Base-by-base conservation (phyloP, 228 moss, liverwort and hornwort species). In the Sphagnum fallax region DNA sequence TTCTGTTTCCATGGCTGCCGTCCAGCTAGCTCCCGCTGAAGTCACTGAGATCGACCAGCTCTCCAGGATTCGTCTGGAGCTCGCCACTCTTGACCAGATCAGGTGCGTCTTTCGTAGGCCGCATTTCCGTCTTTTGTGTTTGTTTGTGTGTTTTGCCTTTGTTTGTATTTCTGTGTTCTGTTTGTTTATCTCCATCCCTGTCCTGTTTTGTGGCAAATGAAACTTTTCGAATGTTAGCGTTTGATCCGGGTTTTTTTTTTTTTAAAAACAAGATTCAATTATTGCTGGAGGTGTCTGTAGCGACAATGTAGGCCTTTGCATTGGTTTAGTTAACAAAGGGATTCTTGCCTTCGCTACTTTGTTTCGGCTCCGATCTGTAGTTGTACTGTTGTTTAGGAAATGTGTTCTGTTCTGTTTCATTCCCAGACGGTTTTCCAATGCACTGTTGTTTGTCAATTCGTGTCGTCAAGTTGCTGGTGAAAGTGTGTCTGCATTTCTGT, bases 71-170 rank as follows among this genome's bases (percentile, higher is more conserved):
- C 88, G 88, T 70, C 83, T 94, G 67, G 94, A 94, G 84, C 79
- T 91, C 69, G 88, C 88, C 7, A 80, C 84, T 15, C 94, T 94
- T 57, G 66, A 88, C 76, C 94, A 90, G 90, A 94, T 94, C 90
- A 94, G 91, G 93, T 94, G 6, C 52, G 12, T 14, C 14, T 63
- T 6, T 18, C 5, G 16, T 32, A 32, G 32, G 32, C 32, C 32
- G 32, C 32, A 32, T 32, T 32, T 67, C 10, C n/a, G 52, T 10
- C 32, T 67, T 5, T 5, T 52, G 6, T 52, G 13, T 5, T 15
- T 6, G 32, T 32, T 32, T 32, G 32, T 32, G 32, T 32, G 32
- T 32, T 32, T 32, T 62, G 6, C 1, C 5, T 69, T 69, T 16
- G 3, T 5, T 51, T 68, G 66, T 8, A 13, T 8, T 52, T 12